Percentiles rank a stretch among this genome's conserved stretches.
These are phyloP conservation scores for Detonula confervacea DNA, from an alignment of 352 stramenopile species.

Conservation along the genomic window DNA sequence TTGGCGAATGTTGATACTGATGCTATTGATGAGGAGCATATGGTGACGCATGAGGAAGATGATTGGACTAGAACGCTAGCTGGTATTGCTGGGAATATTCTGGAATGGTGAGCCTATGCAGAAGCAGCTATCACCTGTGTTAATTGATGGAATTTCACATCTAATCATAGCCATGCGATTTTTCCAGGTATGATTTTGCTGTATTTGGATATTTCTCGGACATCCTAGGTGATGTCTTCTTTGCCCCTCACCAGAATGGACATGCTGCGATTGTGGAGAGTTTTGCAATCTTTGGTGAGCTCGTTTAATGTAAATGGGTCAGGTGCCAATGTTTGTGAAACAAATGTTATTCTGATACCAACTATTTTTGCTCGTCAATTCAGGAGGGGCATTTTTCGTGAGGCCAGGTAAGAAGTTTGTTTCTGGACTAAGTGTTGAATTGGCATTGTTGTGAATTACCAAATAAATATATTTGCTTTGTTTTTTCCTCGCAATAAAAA, in stretches of 20 bases:
- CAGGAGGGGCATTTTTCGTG: conserved; percentile 80
- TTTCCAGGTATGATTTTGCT: conserved; percentile 79
- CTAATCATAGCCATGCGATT: background rate
- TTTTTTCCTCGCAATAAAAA: too few relatives aligned
- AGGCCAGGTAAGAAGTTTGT: conserved; percentile 38
- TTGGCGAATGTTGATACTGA: conserved; percentile 19
- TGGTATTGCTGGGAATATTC: conserved; percentile 51
- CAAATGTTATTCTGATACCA: too few relatives aligned
- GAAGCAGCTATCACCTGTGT: background rate
- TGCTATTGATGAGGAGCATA: conserved; percentile 15
- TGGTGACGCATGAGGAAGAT: conserved; percentile 18
- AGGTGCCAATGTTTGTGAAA: too few relatives aligned
- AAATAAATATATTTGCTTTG: background rate
- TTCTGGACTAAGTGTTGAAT: conserved; percentile 12
- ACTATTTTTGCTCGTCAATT: too few relatives aligned
- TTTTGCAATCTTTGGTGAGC: conserved; percentile 85
- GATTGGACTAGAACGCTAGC: conserved; percentile 26
- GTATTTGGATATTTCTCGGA: conserved; percentile 81
- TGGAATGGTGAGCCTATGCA: conserved; percentile 63
- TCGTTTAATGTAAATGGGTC: too few relatives aligned
- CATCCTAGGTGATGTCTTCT: conserved; percentile 75
- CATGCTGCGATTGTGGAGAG: conserved; percentile 61
- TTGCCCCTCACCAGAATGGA: conserved; percentile 66
- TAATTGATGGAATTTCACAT: conserved; percentile 30
- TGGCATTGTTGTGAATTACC: conserved; percentile 7